These are phyloP conservation scores for Neoarthrinium moseri DNA, from an alignment of 2,329 filamentous ascomycete species.

Conservation along the genomic window DNA sequence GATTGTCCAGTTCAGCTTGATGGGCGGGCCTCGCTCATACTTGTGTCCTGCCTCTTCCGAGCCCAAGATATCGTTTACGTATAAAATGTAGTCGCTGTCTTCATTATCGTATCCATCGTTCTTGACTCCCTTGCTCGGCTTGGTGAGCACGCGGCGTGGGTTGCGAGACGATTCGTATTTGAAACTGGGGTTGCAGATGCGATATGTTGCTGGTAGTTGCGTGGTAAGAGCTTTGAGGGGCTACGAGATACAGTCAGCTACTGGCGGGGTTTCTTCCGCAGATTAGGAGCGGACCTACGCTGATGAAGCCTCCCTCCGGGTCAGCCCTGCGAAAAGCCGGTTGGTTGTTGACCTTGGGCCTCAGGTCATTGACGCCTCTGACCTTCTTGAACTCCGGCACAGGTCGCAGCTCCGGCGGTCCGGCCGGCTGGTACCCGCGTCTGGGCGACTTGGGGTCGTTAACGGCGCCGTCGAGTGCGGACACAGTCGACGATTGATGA, in stretches of 20 bases:
- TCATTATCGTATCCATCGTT: constrained; percentile 99
- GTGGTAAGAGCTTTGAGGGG: constrained; percentile 93
- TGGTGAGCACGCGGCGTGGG: constrained; percentile 90
- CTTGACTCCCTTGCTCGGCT: constrained; percentile 97
- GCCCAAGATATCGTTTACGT: constrained; percentile 96
- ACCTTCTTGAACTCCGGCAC: constrained; percentile 88
- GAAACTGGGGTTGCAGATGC: constrained; percentile 96
- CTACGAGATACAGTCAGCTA: constrained; percentile 41
- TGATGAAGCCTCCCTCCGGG: constrained; percentile 96
- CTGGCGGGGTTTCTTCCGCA: not conserved
- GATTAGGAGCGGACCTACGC: constrained; percentile 56
- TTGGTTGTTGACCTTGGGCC: constrained; percentile 80
- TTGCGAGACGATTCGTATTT: constrained; percentile 99
- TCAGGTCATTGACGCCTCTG: constrained; percentile 69
- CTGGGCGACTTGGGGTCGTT: constrained; percentile 59
- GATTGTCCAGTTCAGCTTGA: not conserved
- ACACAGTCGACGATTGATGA: constrained; percentile 71
- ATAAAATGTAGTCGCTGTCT: constrained; percentile 98
- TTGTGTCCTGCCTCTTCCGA: constrained; percentile 98
- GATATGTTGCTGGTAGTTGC: constrained; percentile 91
- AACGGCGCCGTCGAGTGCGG: constrained; percentile 66
- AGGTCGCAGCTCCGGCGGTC: constrained; percentile 56
- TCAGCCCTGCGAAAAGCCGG: constrained; percentile 91
- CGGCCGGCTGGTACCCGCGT: constrained; percentile 45
- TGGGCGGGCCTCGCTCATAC: constrained; percentile 45